A percentile compares a stretch with the other conserved stretches of the same genome.
Conservation (phyloP, 2,329 filamentous ascomycete species). For the Stemphylium vesicarium region DNA sequence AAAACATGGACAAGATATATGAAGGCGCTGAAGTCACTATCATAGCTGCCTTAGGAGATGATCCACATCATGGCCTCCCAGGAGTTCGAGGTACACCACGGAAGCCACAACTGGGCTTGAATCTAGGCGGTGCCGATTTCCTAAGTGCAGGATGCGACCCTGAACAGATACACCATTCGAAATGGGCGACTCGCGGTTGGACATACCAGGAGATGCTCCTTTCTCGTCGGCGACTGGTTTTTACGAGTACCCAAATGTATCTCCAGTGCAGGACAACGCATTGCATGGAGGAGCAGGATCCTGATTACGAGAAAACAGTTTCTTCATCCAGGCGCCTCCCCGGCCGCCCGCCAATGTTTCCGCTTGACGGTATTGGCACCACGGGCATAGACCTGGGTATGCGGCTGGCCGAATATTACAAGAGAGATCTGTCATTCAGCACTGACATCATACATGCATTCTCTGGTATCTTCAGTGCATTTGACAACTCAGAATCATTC, state of each 20-base stretch:
- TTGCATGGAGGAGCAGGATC: not conserved
- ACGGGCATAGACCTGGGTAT: not conserved
- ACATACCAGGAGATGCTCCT: slow-evolving; percentile 10
- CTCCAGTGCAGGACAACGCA: not conserved
- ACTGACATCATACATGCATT: not conserved
- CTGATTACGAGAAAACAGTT: not conserved
- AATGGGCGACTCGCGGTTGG: slow-evolving; percentile 5
- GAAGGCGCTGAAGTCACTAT: slow-evolving; percentile 12
- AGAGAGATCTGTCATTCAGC: not conserved
- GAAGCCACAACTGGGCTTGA: not conserved
- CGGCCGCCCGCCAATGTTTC: not conserved
- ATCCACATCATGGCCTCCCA: slow-evolving; percentile 8
- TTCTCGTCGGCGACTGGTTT: slow-evolving; percentile 5
- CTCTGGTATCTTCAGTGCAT: not conserved
- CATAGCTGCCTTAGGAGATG: slow-evolving; percentile 10
- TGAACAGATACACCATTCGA: not conserved
- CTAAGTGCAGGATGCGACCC: accelerated
- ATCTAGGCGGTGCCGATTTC: not conserved
- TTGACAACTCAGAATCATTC: not conserved
- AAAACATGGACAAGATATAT: slow-evolving; percentile 23
- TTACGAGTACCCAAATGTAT: slow-evolving; percentile 2
- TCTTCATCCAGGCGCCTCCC: no score
- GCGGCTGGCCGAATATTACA: not conserved
- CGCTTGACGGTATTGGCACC: not conserved
- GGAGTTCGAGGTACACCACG: not conserved